Evolutionary conservation across 1,284 basidiomycete genomes (phyloP), one percentile per base, ranked within the genome.

Genomic region (Ceratobasidium sp.): DNA sequence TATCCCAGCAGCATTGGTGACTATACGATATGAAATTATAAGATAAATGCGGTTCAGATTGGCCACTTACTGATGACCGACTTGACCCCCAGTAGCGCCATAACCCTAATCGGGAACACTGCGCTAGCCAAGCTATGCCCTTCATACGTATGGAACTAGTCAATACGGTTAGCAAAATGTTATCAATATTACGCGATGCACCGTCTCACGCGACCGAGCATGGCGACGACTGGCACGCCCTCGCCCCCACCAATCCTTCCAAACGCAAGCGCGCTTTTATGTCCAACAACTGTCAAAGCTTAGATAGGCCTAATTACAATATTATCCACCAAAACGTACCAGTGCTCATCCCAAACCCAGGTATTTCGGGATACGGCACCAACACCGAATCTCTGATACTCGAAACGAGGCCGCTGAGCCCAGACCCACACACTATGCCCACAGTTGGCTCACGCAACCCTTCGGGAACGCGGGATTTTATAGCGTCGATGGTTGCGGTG

Each of bases 1-100:
- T 7, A 89, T 90, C 27, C 93, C 94, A 24, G 93, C 88, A 11
- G 94, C 94, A 79, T 95, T 95, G 29, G 93, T 95, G 58, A 95
- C 93, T 94, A 77, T 6, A 54, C 19, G 65, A 59, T 76, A n/a
- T 22, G 39, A n/a, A 75, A 31, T 34, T 29, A 4, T n/a, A 34
- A 13, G 29, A 27, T 43, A n/a, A 34, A 43, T 48, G 13, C 37
- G 27, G 27, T 14, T 37, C 27, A 13, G 8, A n/a, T 22, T 24
- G 19, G 39, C n/a, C 13, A 46, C 61, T 61, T 37, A 93, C 92
- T 89, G 77, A 95, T 90, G 74, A 95, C 80, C 76, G 91, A 84
- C 77, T 87, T 86, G 53, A 93, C 86, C 2, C 94, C 93, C 34
- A 95, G 82, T 74, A 84, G 85, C 27, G 90, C 89, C 87, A 95